These are phyloP conservation scores for Ambrosia trifida DNA, from an alignment of 129 eudicot species.

Conservation along the genomic window DNA sequence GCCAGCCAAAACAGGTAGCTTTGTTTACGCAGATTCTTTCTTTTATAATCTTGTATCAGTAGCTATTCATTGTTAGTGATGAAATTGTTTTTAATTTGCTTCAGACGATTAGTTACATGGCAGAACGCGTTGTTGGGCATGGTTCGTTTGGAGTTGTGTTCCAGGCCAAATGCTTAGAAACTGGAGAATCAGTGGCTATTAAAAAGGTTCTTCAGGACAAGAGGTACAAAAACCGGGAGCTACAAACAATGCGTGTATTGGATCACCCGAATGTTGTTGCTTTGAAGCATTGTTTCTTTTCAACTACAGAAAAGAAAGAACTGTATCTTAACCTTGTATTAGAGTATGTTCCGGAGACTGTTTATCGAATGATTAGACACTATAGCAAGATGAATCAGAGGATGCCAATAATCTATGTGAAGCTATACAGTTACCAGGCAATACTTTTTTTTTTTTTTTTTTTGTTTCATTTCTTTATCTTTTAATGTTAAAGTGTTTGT, in stretches of 20 bases:
- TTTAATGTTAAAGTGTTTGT: neutral
- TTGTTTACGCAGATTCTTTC: neutral
- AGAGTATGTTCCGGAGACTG: conserved; percentile 92
- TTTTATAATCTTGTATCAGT: neutral
- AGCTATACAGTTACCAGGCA: conserved; percentile 85
- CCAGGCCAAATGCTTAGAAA: conserved; percentile 92
- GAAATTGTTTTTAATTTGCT: conserved; percentile 6
- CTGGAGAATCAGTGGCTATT: conserved; percentile 89
- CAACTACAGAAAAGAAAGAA: conserved; percentile 79
- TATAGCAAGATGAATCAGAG: conserved; percentile 81
- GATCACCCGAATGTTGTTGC: conserved; percentile 91
- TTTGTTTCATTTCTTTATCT: neutral
- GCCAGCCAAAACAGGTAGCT: conserved; percentile 84
- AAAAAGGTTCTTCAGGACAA: conserved; percentile 90
- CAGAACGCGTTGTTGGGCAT: conserved; percentile 89
- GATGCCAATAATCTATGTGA: conserved; percentile 86
- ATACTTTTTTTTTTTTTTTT: neutral
- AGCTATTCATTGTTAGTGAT: conserved; percentile 10
- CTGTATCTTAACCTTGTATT: conserved; percentile 79
- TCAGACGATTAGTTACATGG: conserved; percentile 95
- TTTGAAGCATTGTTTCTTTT: conserved; percentile 87
- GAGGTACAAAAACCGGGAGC: conserved; percentile 89
- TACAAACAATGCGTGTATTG: conserved; percentile 85
- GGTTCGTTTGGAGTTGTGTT: conserved; percentile 96
- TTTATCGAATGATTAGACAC: conserved; percentile 74